Base-by-base conservation (phyloP, 2,329 filamentous ascomycete genomes). In the Pseudopyricularia cyperi region DNA sequence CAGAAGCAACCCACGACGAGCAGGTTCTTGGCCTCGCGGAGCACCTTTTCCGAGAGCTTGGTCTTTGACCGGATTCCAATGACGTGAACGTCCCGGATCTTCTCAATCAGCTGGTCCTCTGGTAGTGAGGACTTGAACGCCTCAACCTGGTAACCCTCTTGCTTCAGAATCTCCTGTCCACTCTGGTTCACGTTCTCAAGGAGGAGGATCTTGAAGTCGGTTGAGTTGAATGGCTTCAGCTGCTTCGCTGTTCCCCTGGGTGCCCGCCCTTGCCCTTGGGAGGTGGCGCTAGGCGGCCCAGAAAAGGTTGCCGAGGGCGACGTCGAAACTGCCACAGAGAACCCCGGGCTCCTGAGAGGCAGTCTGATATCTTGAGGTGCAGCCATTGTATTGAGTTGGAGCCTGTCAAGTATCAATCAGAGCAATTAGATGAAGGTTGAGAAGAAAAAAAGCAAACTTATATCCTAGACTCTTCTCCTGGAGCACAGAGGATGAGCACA, bases 21-120 rank as follows among this genome's bases (percentile, higher is more conserved):
- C 52, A 98, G 78, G 66, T 96, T 95, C 73, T 90, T 94, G 52
- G 93, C 93, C 66, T 94, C 84, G 53, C 80, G 77, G 55, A 98
- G 77, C 28, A 98, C 87, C 62, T 83, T 84, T 56, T 86, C 83
- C 8, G 83, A 91, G 65, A 98, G 79, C 72, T 93, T 95, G 33
- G 93, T 98, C 75, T 98, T 98, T 54, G 91, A 97, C 58, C 93
- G 87, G 62, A 98, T 97, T 58, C 93, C 93, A 65, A 98, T 93
- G 62, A 97, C 93, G 65, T 98, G 93, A 28, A 96, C 87, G 65
- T 96, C 87, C 55, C 89, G 80, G 64, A 98, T 98, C 77, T 95
- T 98, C 72, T 95, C 85, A 65, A 98, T 95, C 61, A 98, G 79
- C 71, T 97, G 78, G 60, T 93, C 89, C 66, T 98, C 93, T 0